These are phyloP conservation scores for Trametes hirsuta DNA, from an alignment of 1,284 basidiomycete genomes.

Conservation along the genomic window DNA sequence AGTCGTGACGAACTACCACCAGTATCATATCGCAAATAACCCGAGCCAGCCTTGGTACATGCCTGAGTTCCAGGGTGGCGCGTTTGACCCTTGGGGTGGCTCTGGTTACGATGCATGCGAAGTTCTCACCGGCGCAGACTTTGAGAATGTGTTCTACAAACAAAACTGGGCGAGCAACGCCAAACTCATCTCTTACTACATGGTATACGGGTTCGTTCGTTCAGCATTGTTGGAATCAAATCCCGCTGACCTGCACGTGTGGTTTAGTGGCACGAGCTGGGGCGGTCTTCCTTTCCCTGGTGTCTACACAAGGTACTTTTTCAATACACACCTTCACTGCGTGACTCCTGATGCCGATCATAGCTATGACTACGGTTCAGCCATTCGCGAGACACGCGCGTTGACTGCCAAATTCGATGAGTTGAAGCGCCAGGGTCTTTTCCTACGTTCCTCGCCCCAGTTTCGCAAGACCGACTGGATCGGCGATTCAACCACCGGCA, in stretches of 20 bases:
- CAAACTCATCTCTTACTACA: conserved; percentile 79
- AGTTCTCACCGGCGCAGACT: conserved; percentile 68
- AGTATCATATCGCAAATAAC: conserved; percentile 60
- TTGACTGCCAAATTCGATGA: conserved; percentile 73
- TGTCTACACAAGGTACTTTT: conserved; percentile 51
- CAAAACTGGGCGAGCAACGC: conserved; percentile 78
- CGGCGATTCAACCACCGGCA: conserved; percentile 59
- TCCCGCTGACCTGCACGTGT: background rate
- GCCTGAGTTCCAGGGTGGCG: conserved; percentile 59
- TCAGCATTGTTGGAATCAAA: too few species aligned
- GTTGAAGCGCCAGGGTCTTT: conserved; percentile 74
- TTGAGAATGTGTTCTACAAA: conserved; percentile 76
- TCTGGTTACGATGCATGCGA: conserved; percentile 58
- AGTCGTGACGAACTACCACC: conserved; percentile 57
- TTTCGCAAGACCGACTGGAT: conserved; percentile 80
- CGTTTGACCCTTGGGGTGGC: conserved; percentile 77
- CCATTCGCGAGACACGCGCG: conserved; percentile 68
- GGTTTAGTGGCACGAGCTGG: conserved; percentile 76
- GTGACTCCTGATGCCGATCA: too few species aligned
- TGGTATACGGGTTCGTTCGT: conserved; percentile 67
- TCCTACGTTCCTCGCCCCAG: conserved; percentile 73
- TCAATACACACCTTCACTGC: too few species aligned
- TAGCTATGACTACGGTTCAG: conserved; percentile 68
- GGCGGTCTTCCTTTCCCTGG: conserved; percentile 71
- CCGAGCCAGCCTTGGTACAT: conserved; percentile 67